Evolutionary conservation across 768 basidiomycete species (phyloP), one percentile per base, ranked within the genome.

Genomic region (Lactarius quietus): DNA sequence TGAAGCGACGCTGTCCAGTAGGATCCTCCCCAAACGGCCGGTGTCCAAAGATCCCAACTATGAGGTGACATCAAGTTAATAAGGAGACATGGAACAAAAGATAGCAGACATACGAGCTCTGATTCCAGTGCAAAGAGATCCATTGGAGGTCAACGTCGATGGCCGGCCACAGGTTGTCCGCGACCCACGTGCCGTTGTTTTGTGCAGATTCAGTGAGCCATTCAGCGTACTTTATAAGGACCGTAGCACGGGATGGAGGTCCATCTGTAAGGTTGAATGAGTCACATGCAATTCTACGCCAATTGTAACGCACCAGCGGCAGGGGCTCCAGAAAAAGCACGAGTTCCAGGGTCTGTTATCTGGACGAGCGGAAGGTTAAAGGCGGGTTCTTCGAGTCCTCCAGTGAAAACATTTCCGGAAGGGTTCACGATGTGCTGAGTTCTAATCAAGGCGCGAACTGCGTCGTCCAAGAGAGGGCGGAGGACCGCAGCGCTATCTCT

Each of bases 1-100:
- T 67, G 66, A 9, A 67, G 62, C 3, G 66, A 64, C 8, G 58
- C 63, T 18, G 58, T 57, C 63, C 66, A 64, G 62, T 57, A 64
- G 2, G 63, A 64, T n/a, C 66, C 65, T 3, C 56, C 62, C 52
- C 51, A 66, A 15, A 59, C 57, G 23, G 62, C 26, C 4, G 62
- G 57, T 51, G 23, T 53, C 65, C 57, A 63, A 6, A 58, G 33
- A 35, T 66, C 62, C 61, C 56, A 66, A 53, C 65, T 66, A 62
- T 1, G 31, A 54, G 17, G n/a, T 26, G 7, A 33, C 17, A 9
- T 4, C 10, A 6, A 12, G 18, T 63, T 10, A 14, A 10, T 28
- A 4, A 26, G 38, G 7, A 12, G 23, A 51, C 7, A 51, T 2
- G 6, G 18, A 39, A 38, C 7, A 23, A 6, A 3, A 20, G 29